Conservation (phyloP, 352 stramenopile species). For the Achlya hypogyna region DNA sequence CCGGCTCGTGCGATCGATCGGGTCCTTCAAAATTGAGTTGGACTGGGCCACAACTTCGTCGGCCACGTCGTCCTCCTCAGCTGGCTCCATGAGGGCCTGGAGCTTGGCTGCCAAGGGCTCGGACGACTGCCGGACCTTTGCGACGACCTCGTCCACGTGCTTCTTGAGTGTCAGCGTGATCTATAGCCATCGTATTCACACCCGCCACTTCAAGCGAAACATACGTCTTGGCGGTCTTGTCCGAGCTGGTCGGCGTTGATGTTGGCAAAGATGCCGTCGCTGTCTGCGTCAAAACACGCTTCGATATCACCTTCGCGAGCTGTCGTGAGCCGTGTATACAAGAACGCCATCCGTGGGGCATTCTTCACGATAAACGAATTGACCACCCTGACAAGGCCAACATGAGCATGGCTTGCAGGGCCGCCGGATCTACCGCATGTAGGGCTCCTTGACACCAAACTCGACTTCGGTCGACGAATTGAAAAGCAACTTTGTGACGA, state of each 20-base stretch:
- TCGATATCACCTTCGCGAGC: conserved; percentile 56
- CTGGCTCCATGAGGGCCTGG: background rate
- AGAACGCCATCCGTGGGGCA: conserved; percentile 56
- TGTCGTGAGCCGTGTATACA: conserved; percentile 66
- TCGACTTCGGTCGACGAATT: conserved; percentile 81
- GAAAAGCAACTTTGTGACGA: conserved; percentile 83
- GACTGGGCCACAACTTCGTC: background rate
- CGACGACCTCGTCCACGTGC: conserved; percentile 64
- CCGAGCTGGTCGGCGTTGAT: conserved; percentile 43
- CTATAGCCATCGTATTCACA: conserved; percentile 21
- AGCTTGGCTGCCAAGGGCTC: background rate
- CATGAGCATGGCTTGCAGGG: background rate
- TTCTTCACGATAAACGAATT: conserved; percentile 85
- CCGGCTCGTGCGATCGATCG: conserved; percentile 1
- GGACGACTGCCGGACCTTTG: conserved; percentile 27
- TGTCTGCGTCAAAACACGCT: conserved; percentile 64
- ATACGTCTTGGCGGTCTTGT: conserved; percentile 44
- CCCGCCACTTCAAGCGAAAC: background rate
- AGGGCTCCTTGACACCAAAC: conserved; percentile 74
- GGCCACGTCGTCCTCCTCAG: background rate
- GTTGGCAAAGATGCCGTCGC: conserved; percentile 60
- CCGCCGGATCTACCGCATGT: conserved; percentile 47
- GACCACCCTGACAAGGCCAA: conserved; percentile 39
- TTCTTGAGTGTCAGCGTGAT: conserved; percentile 62
- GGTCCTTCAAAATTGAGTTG: background rate